A percentile compares a stretch with the other conserved stretches of the same genome.
These are phyloP conservation scores for Alternaria sp. DNA, from an alignment of 2,329 filamentous ascomycete genomes.

Conservation along the genomic window DNA sequence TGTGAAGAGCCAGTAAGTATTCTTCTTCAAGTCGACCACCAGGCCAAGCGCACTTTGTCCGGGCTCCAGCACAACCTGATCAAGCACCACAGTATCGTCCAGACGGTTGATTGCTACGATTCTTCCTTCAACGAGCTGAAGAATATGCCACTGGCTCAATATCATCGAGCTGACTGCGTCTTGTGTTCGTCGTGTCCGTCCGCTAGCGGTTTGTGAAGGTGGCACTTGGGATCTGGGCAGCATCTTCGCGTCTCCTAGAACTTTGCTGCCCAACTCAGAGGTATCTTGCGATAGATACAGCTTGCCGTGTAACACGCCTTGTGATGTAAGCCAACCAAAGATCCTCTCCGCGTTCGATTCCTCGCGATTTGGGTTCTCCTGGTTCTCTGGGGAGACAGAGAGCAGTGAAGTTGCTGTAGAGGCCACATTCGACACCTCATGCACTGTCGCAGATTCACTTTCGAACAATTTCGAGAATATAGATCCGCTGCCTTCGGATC, in stretches of 20 bases:
- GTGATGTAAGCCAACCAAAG: slow-evolving; percentile 90
- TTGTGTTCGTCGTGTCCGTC: slow-evolving; percentile 70
- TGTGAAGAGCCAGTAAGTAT: slow-evolving; percentile 97
- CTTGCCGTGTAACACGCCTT: slow-evolving; percentile 88
- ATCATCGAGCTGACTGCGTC: slow-evolving; percentile 82
- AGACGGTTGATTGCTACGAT: slow-evolving; percentile 88
- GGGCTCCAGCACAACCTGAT: slow-evolving; percentile 83
- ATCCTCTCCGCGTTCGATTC: slow-evolving; percentile 71
- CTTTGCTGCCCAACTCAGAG: slow-evolving; percentile 73
- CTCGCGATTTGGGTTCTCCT: slow-evolving; percentile 61
- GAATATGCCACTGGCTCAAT: slow-evolving; percentile 91
- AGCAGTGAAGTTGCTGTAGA: slow-evolving; percentile 71
- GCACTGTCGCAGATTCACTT: slow-evolving; percentile 77
- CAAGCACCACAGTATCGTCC: slow-evolving; percentile 84
- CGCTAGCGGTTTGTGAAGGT: slow-evolving; percentile 70
- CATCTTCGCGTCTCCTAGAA: slow-evolving; percentile 82
- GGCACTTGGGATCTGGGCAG: slow-evolving; percentile 78
- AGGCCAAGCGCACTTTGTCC: slow-evolving; percentile 84
- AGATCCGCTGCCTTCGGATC: slow-evolving; percentile 80
- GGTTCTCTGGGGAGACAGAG: slow-evolving; percentile 76
- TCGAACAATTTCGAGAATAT: slow-evolving; percentile 92
- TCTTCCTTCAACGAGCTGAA: slow-evolving; percentile 82
- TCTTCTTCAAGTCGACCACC: slow-evolving; percentile 89
- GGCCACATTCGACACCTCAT: slow-evolving; percentile 73
- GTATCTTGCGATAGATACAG: slow-evolving; percentile 70